Evolutionary conservation across 1,284 basidiomycete genomes (phyloP), one percentile per base, ranked within the genome.

Genomic region (Ustilago vetiveriae): DNA sequence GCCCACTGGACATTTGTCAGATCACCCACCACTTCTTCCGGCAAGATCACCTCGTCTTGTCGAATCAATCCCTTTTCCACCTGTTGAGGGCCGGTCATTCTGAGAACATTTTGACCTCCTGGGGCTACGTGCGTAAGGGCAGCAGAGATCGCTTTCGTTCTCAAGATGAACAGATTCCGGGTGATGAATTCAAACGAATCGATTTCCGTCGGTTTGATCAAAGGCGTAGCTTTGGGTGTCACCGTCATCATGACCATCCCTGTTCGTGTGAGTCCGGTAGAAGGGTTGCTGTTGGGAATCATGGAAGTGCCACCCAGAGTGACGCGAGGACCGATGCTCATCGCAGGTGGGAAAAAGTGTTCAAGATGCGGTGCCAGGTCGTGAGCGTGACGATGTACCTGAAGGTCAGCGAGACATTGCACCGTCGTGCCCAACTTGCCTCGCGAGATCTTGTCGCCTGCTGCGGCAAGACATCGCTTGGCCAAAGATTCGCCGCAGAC

Each of bases 1-100:
- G 72, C 75, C 75, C 75, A 79, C 47, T 81, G 77, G 16, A 54
- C 57, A 29, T 75, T 74, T 24, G 72, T 78, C 38, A 81, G 63
- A 19, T 67, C 47, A 17, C 46, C 26, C 21, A 81, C 76, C 13
- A 56, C 49, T 26, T 64, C 60, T 14, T 72, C 57, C 4, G 78
- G 75, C 14, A 54, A 21, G 3, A 80, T 62, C 23, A 69, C 52
- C 27, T 74, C 59, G 4, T 74, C 58, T 3, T 53, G 35, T 3
- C 39, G 44, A 33, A 64, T 65, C 23, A 62, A 29, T 24, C 65
- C 57, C 37, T 58, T 60, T 33, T 69, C 19, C 16, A 48, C 42
- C 42, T 73, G 69, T 37, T 59, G 60, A 4, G 49, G 41, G 27
- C 58, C 42, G 9, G 78, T 66, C 52, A 74, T 71, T 37, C 63